phyloP scores from a whole-genome alignment of 331 rosid species.

The Acacia concinna region DNA sequence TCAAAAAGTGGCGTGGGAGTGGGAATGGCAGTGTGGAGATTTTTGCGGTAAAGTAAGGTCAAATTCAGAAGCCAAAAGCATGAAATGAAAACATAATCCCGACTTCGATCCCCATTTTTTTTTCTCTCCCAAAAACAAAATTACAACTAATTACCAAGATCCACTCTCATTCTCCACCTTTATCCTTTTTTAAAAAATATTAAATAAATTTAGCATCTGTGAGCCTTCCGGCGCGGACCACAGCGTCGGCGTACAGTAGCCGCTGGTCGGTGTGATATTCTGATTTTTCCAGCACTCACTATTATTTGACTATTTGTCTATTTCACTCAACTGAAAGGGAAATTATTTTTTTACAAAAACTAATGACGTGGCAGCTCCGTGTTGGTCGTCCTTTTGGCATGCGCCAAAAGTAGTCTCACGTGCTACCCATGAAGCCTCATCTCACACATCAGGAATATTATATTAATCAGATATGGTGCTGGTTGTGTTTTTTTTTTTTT shows the following conservation, averaged over 20 bases:
- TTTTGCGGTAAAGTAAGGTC: background rate
- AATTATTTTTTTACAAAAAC: background rate
- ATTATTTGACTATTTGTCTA: background rate
- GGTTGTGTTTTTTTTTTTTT: background rate
- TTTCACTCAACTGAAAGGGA: background rate
- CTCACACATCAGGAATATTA: constrained; percentile 15
- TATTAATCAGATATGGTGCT: background rate
- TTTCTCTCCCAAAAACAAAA: background rate
- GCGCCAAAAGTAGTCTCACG: constrained; percentile 89
- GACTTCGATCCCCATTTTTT: background rate
- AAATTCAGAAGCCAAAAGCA: background rate
- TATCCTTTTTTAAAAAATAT: background rate
- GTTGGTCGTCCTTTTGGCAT: constrained; percentile 66
- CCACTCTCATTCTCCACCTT: background rate
- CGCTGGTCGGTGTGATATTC: constrained; percentile 26
- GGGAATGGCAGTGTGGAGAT: background rate
- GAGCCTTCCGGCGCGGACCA: constrained; percentile 37
- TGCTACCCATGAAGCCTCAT: constrained; percentile 54
- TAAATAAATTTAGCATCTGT: background rate
- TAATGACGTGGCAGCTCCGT: constrained; percentile 37
- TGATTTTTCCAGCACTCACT: background rate
- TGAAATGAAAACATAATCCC: background rate
- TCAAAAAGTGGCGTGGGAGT: background rate
- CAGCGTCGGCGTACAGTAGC: constrained; percentile 38
- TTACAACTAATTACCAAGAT: constrained; percentile 40